Base-by-base conservation (phyloP, 2,329 filamentous ascomycete species). In the Hypoxylon sp. region DNA sequence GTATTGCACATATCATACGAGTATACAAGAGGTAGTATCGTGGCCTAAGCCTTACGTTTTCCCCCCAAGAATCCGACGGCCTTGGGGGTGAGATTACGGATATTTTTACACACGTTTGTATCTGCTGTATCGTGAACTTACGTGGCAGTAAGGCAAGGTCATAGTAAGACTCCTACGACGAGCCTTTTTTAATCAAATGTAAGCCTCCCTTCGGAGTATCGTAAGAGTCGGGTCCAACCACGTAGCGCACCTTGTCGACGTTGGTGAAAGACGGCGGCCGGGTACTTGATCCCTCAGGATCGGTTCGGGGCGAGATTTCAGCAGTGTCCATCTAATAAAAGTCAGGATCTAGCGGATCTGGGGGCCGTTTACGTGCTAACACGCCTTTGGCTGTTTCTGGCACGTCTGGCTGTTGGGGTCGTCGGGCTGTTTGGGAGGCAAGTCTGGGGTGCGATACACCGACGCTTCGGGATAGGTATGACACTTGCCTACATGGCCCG, bases 161-260 rank as follows among this genome's bases (percentile, higher is more conserved):
- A 55, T 62, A 58, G 61, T 64, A 61, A 62, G 58, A 64, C 31
- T 64, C 58, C 58, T 62, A 29, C 55, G 27, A 45, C 13, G 35
- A 52, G 49, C 26, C 3, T 56, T 55, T n/a, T 47, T 55, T 55
- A 29, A 48, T 48, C 42, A 42, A 42, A 58, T 49, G 51, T 62
- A 58, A 64, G 61, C 58, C 24, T 55, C 48, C 48, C 41, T 55
- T 58, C 54, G 51, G 55, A 59, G 58, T 59, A 64, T 58, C 43
- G 51, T 52, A 59, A 42, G 51, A 37, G 45, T 42, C 18, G 26
- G 41, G 42, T 37, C 42, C 41, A 51, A 55, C 49, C 54, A 61
- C 48, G 50, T 56, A 61, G 51, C 58, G 41, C 42, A 48, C 47
- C 47, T 35, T 56, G 46, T 29, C 35, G 33, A 47, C 48, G 37